Conservation (phyloP, 805 yeast species). For the Myxozyma mucilagina region DNA sequence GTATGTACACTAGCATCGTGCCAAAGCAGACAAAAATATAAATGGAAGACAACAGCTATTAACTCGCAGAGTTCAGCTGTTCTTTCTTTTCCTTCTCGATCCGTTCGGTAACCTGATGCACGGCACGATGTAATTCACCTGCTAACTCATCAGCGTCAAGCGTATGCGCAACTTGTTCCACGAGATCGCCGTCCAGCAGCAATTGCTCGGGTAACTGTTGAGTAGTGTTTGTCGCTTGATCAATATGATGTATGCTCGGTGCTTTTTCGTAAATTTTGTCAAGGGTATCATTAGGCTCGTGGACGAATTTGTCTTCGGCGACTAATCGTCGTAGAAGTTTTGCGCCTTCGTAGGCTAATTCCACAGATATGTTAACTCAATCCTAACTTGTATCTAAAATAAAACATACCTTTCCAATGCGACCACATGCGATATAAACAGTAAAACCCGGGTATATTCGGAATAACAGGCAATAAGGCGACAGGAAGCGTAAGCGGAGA, state of each 20-base stretch:
- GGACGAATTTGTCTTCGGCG: constrained; percentile 46
- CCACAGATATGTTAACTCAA: background rate
- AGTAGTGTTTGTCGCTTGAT: background rate
- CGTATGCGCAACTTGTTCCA: constrained; percentile 6
- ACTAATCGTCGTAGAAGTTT: constrained; percentile 61
- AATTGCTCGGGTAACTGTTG: constrained; percentile 5
- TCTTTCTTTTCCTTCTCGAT: constrained; percentile 5
- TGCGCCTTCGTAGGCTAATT: constrained; percentile 65
- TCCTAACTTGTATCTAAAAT: background rate
- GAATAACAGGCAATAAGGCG: constrained; percentile 79
- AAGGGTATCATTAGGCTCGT: constrained; percentile 34
- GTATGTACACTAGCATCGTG: too few relatives aligned
- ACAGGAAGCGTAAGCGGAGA: constrained; percentile 81
- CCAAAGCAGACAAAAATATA: too few relatives aligned
- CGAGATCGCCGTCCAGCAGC: constrained; percentile 16
- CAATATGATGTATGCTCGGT: background rate
- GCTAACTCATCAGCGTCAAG: constrained; percentile 28
- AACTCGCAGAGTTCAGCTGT: background rate
- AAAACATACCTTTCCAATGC: constrained; percentile 54
- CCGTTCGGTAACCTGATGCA: constrained; percentile 25
- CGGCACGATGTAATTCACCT: constrained; percentile 31
- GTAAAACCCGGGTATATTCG: constrained; percentile 86
- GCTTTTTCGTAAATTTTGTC: constrained; percentile 10
- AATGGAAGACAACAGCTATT: too few relatives aligned
- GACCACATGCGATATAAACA: constrained; percentile 79